phyloP scores from a whole-genome alignment of 2,329 filamentous ascomycete species.

The Pseudogymnoascus sp. region DNA sequence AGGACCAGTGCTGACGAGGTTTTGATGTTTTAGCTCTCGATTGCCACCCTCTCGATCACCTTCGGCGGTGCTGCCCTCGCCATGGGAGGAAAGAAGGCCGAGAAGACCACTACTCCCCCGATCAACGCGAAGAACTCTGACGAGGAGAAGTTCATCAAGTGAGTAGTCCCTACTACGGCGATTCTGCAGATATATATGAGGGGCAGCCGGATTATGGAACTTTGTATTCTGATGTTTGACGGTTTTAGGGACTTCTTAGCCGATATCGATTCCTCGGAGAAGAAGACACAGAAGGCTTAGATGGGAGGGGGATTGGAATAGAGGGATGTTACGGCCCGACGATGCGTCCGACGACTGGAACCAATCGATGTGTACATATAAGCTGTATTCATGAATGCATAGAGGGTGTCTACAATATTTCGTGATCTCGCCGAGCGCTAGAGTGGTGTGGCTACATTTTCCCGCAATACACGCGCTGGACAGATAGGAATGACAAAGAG shows the following conservation, averaged over 20 bases:
- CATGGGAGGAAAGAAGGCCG: slow-evolving; percentile 5
- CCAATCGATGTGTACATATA: slow-evolving; percentile 7
- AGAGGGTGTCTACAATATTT: slow-evolving; percentile 3
- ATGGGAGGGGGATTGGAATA: not conserved
- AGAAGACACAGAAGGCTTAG: slow-evolving; percentile 9
- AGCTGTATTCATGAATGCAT: slow-evolving; percentile 8
- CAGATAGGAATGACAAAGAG: not conserved
- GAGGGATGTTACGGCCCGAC: slow-evolving; percentile 2
- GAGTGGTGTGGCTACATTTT: slow-evolving; percentile 2
- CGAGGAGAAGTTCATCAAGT: slow-evolving; percentile 12
- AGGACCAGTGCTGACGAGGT: not conserved
- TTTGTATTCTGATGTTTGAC: not conserved
- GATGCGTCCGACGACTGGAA: slow-evolving; percentile 4
- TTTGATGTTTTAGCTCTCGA: slow-evolving; percentile 7
- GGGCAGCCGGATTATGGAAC: not conserved
- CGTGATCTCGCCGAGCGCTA: not conserved
- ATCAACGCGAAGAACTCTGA: slow-evolving; percentile 9
- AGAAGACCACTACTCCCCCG: not conserved
- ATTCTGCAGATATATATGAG: not conserved
- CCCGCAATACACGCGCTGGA: not conserved
- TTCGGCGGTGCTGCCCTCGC: slow-evolving; percentile 9
- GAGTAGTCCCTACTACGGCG: not conserved
- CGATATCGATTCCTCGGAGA: slow-evolving; percentile 7
- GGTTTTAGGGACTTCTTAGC: slow-evolving; percentile 8
- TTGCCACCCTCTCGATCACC: slow-evolving; percentile 3